Evolutionary conservation across 768 basidiomycete genomes (phyloP).

Genomic region (Termitomyces sp.): DNA sequence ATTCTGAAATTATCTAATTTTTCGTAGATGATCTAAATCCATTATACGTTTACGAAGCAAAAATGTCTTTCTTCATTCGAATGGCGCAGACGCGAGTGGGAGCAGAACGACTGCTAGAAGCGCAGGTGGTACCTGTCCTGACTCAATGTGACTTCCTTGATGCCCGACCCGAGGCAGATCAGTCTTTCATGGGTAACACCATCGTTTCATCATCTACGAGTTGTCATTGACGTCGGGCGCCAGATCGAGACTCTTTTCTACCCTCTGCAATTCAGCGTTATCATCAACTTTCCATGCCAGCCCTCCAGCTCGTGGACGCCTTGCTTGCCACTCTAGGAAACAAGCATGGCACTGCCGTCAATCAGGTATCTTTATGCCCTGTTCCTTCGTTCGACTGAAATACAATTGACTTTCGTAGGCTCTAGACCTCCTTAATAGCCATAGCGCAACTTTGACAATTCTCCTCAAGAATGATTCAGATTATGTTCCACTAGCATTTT

Average conservation of each 20-base stretch:
- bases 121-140: constrained; percentile 68
- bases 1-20: neutral
- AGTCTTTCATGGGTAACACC: constrained; percentile 71
- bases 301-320: constrained; percentile 75
- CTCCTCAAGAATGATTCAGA: constrained; percentile 74
- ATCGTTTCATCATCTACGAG: neutral
- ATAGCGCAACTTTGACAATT: constrained; percentile 80
- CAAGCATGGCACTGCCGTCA: constrained; percentile 61
- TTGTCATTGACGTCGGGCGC: constrained; percentile 2
- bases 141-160: constrained; percentile 87
- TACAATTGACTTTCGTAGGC: constrained; percentile 40
- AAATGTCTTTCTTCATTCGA: constrained; percentile 85
- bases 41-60: constrained; percentile 92
- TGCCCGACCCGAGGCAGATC: constrained; percentile 78
- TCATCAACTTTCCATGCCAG: constrained; percentile 87
- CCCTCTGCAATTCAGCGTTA: constrained; percentile 86
- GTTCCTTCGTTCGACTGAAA: neutral
- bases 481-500: constrained; percentile 54
- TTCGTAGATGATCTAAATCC: constrained; percentile 80
- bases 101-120: constrained; percentile 80
- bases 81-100: constrained; percentile 81
- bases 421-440: constrained; percentile 75
- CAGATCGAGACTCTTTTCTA: constrained; percentile 84
- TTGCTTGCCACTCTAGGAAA: constrained; percentile 75
- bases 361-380: constrained; percentile 47